Percentiles rank a stretch among this genome's conserved stretches.
Conservation (phyloP, 768 basidiomycete genomes). For the Xerocomus potaroensis region DNA sequence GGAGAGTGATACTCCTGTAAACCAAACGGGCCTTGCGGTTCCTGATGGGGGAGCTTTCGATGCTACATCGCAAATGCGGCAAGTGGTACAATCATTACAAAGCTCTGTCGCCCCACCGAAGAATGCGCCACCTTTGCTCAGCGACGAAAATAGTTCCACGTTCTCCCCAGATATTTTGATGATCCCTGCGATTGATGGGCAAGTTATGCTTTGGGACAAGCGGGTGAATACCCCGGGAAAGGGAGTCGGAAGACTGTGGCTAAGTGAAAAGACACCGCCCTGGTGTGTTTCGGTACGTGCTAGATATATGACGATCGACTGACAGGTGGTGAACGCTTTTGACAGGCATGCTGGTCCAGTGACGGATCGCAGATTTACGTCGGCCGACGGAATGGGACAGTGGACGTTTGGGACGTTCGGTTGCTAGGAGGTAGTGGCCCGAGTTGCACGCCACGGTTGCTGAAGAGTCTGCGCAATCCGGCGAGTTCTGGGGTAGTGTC, state of each 20-base stretch:
- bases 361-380: conserved; percentile 87
- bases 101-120: conserved; percentile 55
- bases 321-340: conserved; percentile 7
- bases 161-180: conserved; percentile 83
- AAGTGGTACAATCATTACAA: conserved; percentile 25
- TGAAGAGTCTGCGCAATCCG: conserved; percentile 84
- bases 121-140: conserved; percentile 72
- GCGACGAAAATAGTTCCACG: conserved; percentile 50
- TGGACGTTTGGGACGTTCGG: conserved; percentile 96
- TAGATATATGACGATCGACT: conserved; percentile 3
- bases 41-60: conserved; percentile 27
- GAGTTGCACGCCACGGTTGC: conserved; percentile 62
- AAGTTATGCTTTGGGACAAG: conserved; percentile 89
- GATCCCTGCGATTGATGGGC: conserved; percentile 89
- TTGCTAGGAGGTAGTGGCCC: conserved; percentile 62
- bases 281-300: conserved; percentile 90
- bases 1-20: conserved; percentile 9
- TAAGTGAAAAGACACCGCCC: conserved; percentile 89
- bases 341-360: conserved; percentile 90
- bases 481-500: conserved; percentile 87
- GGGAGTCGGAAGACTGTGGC: conserved; percentile 82
- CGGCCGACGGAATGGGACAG: conserved; percentile 83
- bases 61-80: conserved; percentile 19
- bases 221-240: conserved; percentile 57
- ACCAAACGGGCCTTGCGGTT: conserved; percentile 23